Evolutionary conservation across 2,329 filamentous ascomycete genomes (phyloP).

Genomic region (Alternaria triticimaculans): DNA sequence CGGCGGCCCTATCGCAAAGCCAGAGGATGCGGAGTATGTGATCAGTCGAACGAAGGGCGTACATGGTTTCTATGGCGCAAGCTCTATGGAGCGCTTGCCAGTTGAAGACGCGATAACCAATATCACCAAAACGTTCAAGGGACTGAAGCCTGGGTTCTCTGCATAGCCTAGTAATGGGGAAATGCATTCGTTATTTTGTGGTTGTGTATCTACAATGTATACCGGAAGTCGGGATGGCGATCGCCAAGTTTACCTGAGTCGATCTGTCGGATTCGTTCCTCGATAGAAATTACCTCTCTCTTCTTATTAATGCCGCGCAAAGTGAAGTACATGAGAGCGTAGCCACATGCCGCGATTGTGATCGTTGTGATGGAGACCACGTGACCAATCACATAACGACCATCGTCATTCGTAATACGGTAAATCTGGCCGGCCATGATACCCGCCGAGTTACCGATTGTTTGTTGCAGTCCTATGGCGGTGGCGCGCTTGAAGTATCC

Average conservation of each 20-base stretch:
- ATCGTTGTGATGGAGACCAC: conserved; percentile 37
- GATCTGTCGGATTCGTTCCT: conserved; percentile 54
- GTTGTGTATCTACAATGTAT: conserved; percentile 9
- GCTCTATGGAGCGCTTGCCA: conserved; percentile 72
- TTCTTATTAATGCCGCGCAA: conserved; percentile 57
- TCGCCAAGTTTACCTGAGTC: conserved; percentile 57
- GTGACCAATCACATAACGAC: conserved; percentile 20
- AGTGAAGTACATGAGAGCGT: conserved; percentile 49
- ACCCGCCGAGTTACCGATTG: conserved; percentile 60
- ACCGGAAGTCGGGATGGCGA: conserved; percentile 60
- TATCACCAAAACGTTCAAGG: conserved; percentile 63
- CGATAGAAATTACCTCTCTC: conserved; percentile 54
- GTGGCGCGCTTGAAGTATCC: conserved; percentile 24
- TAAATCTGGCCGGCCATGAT: conserved; percentile 56
- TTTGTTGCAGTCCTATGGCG: conserved; percentile 12
- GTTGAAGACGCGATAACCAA: conserved; percentile 70
- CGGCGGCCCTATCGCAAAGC: conserved; percentile 70
- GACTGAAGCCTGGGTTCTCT: conserved; percentile 22
- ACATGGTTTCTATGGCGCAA: conserved; percentile 76
- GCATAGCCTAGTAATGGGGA: neutral
- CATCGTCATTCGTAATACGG: conserved; percentile 15
- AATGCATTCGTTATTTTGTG: neutral
- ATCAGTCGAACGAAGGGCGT: conserved; percentile 66
- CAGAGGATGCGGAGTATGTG: conserved; percentile 69
- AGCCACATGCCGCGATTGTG: conserved; percentile 16